Conservation (phyloP, 1,284 basidiomycete species). For the Cutaneotrichosporon sp. region DNA sequence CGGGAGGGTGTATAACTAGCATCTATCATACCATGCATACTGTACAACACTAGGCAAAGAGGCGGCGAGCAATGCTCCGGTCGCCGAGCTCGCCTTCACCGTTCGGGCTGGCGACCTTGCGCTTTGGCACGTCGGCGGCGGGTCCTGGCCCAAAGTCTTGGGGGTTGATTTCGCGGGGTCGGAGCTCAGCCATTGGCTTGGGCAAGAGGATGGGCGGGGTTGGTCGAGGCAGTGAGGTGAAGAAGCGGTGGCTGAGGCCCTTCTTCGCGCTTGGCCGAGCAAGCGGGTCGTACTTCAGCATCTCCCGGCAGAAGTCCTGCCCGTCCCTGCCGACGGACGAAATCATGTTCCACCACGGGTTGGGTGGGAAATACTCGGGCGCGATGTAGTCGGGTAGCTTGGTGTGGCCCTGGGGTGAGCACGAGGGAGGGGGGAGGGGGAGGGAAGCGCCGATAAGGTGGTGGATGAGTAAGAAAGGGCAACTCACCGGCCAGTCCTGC, state of each 20-base stretch:
- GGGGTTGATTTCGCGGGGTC: conserved; percentile 47
- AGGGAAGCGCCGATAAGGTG: neutral
- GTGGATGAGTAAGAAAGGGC: neutral
- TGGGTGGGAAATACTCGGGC: conserved; percentile 74
- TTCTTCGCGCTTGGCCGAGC: conserved; percentile 77
- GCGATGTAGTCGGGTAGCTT: conserved; percentile 85
- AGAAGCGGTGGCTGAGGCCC: conserved; percentile 50
- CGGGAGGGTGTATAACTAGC: conserved; percentile 13
- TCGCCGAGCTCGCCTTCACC: conserved; percentile 12
- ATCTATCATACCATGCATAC: conserved; percentile 18
- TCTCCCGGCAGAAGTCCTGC: conserved; percentile 75
- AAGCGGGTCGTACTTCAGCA: conserved; percentile 81
- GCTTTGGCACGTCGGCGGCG: conserved; percentile 13
- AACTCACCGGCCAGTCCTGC: conserved; percentile 87
- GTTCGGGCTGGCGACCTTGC: conserved; percentile 15
- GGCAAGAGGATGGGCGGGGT: conserved; percentile 47
- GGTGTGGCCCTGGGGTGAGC: conserved; percentile 69
- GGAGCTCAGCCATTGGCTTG: conserved; percentile 49
- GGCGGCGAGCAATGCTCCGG: conserved; percentile 23
- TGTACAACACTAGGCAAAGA: conserved; percentile 29
- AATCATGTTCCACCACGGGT: conserved; percentile 68
- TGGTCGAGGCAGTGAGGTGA: conserved; percentile 44
- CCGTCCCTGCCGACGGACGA: conserved; percentile 85
- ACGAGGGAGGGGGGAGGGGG: neutral
- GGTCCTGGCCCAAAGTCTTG: conserved; percentile 32